Evolutionary conservation across 345 rosid species (phyloP).

Genomic region (Rhodamnia argentea): DNA sequence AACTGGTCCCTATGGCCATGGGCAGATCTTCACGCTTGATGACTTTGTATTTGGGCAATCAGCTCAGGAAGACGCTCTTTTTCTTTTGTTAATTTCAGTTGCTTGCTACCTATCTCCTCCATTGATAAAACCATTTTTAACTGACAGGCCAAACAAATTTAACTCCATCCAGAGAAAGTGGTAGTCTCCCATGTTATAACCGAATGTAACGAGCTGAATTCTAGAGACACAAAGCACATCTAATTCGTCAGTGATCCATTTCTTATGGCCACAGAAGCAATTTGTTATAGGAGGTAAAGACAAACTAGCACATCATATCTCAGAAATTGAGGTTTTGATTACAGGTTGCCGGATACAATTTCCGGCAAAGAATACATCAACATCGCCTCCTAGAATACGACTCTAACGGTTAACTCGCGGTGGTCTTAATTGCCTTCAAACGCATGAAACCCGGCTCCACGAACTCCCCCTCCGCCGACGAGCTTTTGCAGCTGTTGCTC

Average conservation of each 20-base stretch:
- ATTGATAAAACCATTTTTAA: neutral
- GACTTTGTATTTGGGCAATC: constrained; percentile 21
- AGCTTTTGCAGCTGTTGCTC: neutral
- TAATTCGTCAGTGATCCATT: neutral
- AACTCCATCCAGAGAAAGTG: neutral
- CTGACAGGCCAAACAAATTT: neutral
- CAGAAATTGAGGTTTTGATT: neutral
- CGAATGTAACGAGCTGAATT: neutral
- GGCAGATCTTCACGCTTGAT: constrained; percentile 21
- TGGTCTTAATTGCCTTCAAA: neutral
- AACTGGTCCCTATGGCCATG: constrained; percentile 11
- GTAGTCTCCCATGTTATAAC: neutral
- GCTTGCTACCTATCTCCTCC: neutral
- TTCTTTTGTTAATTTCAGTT: neutral
- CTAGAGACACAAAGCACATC: neutral
- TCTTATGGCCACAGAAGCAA: neutral
- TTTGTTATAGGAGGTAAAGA: neutral
- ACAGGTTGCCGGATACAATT: neutral
- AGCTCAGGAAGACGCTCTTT: neutral
- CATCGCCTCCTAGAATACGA: neutral
- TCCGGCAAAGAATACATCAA: neutral
- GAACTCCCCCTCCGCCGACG: neutral
- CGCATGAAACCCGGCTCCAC: neutral
- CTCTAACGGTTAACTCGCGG: neutral
- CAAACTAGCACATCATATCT: neutral